Percentiles rank a stretch among this genome's conserved stretches.
These are phyloP conservation scores for Tieghemiomyces parasiticus DNA, from an alignment of 192 early-diverging fungal species.

Conservation along the genomic window DNA sequence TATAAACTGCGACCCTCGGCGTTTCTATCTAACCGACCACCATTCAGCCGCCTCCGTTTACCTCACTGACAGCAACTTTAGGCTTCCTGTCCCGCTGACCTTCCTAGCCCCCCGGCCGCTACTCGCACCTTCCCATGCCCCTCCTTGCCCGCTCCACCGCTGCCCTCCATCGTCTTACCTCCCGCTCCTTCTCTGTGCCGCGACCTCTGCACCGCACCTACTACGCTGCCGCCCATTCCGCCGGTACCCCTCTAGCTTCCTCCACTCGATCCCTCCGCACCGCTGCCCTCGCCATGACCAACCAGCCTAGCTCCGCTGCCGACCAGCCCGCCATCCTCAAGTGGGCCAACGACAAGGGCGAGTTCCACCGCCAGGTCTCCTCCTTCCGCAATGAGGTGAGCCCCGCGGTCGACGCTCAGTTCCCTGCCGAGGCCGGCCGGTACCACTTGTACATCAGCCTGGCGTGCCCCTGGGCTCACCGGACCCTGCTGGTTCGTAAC, in stretches of 20 bases:
- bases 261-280: background rate
- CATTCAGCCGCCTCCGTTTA: too few species aligned
- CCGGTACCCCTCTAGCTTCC: background rate
- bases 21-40: too few species aligned
- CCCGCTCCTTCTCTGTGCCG: background rate
- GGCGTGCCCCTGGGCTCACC: conserved; percentile 71
- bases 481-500: conserved; percentile 71
- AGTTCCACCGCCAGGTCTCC: conserved; percentile 63
- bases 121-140: too few species aligned
- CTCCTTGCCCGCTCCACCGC: too few species aligned
- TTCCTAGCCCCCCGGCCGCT: too few species aligned
- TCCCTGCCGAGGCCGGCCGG: conserved; percentile 56
- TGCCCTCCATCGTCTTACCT: too few species aligned
- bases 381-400: conserved; percentile 47
- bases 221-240: background rate
- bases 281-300: background rate
- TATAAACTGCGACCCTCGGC: too few species aligned
- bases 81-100: too few species aligned
- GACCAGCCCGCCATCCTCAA: conserved; percentile 28
- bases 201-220: background rate
- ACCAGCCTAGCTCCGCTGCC: background rate
- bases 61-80: too few species aligned
- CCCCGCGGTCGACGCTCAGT: conserved; percentile 37
- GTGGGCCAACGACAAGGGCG: conserved; percentile 59
- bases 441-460: conserved; percentile 68